A percentile compares a stretch with the other conserved stretches of the same genome.
phyloP scores from a whole-genome alignment of 495 filamentous ascomycete species.

The Opeltia flavorubescens region DNA sequence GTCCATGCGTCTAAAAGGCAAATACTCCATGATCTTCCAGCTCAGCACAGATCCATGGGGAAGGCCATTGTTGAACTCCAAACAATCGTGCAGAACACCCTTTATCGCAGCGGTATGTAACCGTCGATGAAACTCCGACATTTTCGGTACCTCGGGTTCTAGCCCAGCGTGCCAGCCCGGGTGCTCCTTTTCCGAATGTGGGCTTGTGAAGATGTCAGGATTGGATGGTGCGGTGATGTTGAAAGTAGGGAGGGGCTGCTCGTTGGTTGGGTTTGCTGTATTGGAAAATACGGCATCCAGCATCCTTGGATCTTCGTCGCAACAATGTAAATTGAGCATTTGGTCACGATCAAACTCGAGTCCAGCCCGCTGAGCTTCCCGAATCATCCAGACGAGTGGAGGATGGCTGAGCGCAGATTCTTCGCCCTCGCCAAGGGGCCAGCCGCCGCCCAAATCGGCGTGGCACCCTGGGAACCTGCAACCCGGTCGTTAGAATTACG shows the following conservation, averaged over 20 bases:
- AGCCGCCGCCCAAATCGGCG: slow-evolving; percentile 75
- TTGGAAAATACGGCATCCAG: neutral
- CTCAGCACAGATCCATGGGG: slow-evolving; percentile 41
- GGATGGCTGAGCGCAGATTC: slow-evolving; percentile 53
- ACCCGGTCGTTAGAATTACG: neutral
- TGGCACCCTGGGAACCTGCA: slow-evolving; percentile 65
- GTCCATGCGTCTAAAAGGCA: slow-evolving; percentile 79
- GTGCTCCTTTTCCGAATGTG: slow-evolving; percentile 6
- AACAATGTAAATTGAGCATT: slow-evolving; percentile 50
- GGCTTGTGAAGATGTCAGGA: slow-evolving; percentile 9
- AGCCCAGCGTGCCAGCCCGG: slow-evolving; percentile 11
- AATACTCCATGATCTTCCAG: slow-evolving; percentile 76
- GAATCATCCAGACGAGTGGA: slow-evolving; percentile 73
- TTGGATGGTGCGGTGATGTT: slow-evolving; percentile 6
- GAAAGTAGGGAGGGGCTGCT: slow-evolving; percentile 1
- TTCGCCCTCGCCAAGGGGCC: slow-evolving; percentile 46
- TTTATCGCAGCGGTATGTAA: slow-evolving; percentile 44
- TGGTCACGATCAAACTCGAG: slow-evolving; percentile 56
- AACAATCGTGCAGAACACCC: slow-evolving; percentile 61
- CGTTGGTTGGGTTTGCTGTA: neutral
- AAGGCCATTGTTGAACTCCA: slow-evolving; percentile 53
- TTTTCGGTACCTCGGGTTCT: slow-evolving; percentile 6
- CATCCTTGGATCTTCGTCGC: slow-evolving; percentile 27
- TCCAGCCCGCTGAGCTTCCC: slow-evolving; percentile 61
- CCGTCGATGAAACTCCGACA: slow-evolving; percentile 34